Conservation (phyloP, 1,139 yeast species). For the Dujonia santamariae region DNA sequence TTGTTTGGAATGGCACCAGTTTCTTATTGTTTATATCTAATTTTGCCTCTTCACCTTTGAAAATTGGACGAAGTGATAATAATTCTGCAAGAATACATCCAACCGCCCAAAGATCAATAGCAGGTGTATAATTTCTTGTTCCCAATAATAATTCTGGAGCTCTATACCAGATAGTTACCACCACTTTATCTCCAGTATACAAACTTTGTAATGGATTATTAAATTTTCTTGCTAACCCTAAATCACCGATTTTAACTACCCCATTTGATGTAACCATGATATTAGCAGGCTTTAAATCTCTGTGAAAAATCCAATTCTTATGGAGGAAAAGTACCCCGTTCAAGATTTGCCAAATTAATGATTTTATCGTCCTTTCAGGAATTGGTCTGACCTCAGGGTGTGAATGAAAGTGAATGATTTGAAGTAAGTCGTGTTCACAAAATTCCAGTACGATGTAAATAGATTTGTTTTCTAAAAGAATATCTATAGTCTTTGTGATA, state of each 20-base stretch:
- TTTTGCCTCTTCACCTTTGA: conserved; percentile 97
- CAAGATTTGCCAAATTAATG: conserved; percentile 86
- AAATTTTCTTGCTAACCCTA: conserved; percentile 90
- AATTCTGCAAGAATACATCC: conserved; percentile 96
- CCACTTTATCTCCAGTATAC: conserved; percentile 94
- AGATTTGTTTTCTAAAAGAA: conserved; percentile 84
- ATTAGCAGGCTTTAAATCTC: conserved; percentile 96
- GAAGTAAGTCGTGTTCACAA: conserved; percentile 92
- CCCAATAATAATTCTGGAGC: conserved; percentile 93
- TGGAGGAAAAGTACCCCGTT: conserved; percentile 91
- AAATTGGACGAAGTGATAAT: conserved; percentile 83
- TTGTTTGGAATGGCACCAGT: conserved; percentile 89
- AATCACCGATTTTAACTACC: conserved; percentile 89
- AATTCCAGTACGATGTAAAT: conserved; percentile 94
- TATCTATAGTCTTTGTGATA: conserved; percentile 76
- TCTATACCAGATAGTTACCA: conserved; percentile 96
- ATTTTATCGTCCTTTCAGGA: conserved; percentile 73
- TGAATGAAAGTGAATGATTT: conserved; percentile 89
- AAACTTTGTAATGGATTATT: conserved; percentile 86
- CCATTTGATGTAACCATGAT: conserved; percentile 93
- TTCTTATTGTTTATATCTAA: conserved; percentile 79
- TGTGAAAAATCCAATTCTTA: conserved; percentile 92
- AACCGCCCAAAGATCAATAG: conserved; percentile 95
- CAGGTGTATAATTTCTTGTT: conserved; percentile 91
- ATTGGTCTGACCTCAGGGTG: conserved; percentile 82